Base-by-base conservation (phyloP, 169 alveolate species). In the Eimeria praecox region DNA sequence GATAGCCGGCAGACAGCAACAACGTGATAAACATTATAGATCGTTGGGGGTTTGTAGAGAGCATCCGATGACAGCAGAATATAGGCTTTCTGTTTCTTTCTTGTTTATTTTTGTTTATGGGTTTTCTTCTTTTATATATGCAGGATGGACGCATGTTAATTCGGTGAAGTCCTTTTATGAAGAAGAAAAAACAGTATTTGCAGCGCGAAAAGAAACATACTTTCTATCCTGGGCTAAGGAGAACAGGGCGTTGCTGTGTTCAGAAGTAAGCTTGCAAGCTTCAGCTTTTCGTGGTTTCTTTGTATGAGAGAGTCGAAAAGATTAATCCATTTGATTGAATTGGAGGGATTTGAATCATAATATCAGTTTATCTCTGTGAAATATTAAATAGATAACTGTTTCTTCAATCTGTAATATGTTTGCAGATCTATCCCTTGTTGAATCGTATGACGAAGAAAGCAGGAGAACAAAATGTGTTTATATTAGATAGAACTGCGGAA, bases 101-200 rank as follows among this genome's bases (percentile, higher is more conserved):
- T 5, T 56, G 27, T 56, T 9, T 56, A 56, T 56, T 56, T n/a
- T 9, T 10, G 5, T 33, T n/a, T n/a, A 9, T 69, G n/a, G n/a
- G n/a, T 5, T 33, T 69, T n/a, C 42, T 62, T 3, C 20, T 22
- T 59, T 0, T 66, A 44, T 44, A 20, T 44, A 27, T 38, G 16
- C 75, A 90, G 95, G 95, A 5, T 90, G 95, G 95, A 90, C 95
- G 54, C 95, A 90, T 42, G 95, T 90, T 14, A 90, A 90, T 59
- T 90, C 95, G 35, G 64, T 90, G 88, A 90, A 90, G 78, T 44
- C 88, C 9, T 30, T 80, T 9, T 90, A 90, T 62, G 95, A 90
- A 24, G 52, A 80, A 8, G 95, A 90, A 27, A 90, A 90, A 78
- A 30, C 88, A 0, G 33, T 90, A 18, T 90, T 90, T 42, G 89